Base-by-base conservation (phyloP, 345 rosid genomes). In the Eucalyptus guilfoylei region DNA sequence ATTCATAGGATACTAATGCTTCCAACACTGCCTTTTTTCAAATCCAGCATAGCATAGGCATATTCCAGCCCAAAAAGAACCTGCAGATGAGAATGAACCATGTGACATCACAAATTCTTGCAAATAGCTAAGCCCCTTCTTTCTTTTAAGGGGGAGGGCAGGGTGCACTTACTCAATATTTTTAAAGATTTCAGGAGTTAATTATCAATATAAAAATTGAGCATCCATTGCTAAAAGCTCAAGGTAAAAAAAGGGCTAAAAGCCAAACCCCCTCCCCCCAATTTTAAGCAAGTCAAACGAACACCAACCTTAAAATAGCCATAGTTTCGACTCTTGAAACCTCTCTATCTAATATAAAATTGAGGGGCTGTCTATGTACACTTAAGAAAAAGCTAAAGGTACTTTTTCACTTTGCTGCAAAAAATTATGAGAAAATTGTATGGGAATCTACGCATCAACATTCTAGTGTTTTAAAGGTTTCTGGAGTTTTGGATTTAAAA, bases 1-100 rank as follows among this genome's bases (percentile, higher is more conserved):
- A 86, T 72, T 17, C 91, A 15, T 89, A 40, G 42, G 90, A 88
- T 26, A 50, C 81, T 90, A 91, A 91, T 88, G 91, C 91, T 91
- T 92, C 91, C 67, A 60, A 37, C 67, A 94, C 14, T 62, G 93
- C 93, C 90, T 93, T 96, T n/a, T 94, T 62, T 91, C 52, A 98
- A 88, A 86, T 88, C 86, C 21, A 93, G 93, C 88, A 97, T 93
- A 50, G 94, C 93, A 90, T 95, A 93, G 5, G 97, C 94, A 87
- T 95, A 97, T 87, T 97, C 99, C 91, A 98, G 93, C 87, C 99
- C 99, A 92, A 93, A 98, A 45, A 98, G 98, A 45, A 94, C 95
- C 99, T 98, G 93, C 87, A 94, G 7, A 60, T 14, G 64, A 45
- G 80, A 30, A 87, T 34, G 58, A 69, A 89, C 45, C 64, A 60